Percentiles rank a stretch among this genome's conserved stretches.
phyloP scores from a whole-genome alignment of 1,284 basidiomycete genomes.

The Xerocomus amazonicus region DNA sequence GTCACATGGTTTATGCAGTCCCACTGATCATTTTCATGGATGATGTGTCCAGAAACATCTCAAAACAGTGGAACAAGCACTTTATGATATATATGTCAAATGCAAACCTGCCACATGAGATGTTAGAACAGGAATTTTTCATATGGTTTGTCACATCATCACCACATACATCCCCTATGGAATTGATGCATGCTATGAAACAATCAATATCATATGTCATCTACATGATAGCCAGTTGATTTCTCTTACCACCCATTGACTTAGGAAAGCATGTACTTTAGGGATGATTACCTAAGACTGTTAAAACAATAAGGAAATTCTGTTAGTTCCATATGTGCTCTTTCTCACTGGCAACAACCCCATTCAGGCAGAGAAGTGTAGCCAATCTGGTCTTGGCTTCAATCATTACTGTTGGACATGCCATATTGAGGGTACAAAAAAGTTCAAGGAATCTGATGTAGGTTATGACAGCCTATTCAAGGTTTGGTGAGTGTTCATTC shows the following conservation, averaged over 20 bases:
- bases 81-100: constrained; percentile 29
- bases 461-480: constrained; percentile 20
- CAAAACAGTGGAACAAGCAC: constrained; percentile 38
- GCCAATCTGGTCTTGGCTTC: constrained; percentile 26
- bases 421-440: constrained; percentile 25
- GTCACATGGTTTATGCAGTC: constrained; percentile 19
- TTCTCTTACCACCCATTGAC: no score
- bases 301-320: constrained; percentile 15
- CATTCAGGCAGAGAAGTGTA: constrained; percentile 35
- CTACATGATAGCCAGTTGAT: no score
- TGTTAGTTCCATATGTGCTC: constrained; percentile 23
- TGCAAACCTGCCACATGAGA: constrained; percentile 4
- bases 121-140: constrained; percentile 29
- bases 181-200: constrained; percentile 26
- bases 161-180: constrained; percentile 30
- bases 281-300: no score
- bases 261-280: no score
- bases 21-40: constrained; percentile 33
- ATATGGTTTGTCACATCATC: constrained; percentile 29
- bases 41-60: constrained; percentile 33
- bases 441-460: constrained; percentile 19
- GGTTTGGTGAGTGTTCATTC: constrained; percentile 7
- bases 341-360: constrained; percentile 35
- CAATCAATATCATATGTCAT: background rate
- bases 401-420: constrained; percentile 34